Base-by-base conservation (phyloP, 306 rosid genomes). In the Cucumis melo region DNA sequence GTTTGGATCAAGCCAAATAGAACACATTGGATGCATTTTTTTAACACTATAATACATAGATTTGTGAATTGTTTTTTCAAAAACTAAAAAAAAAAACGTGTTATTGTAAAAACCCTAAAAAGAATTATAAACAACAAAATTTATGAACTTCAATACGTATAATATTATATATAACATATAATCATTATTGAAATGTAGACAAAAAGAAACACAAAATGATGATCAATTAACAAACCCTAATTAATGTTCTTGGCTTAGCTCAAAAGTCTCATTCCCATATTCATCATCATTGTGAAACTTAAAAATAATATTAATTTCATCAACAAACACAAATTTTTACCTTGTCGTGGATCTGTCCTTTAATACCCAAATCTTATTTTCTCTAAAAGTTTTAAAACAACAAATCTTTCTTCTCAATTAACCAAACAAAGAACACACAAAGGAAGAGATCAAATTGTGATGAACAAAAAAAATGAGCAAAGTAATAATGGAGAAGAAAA, bases 371-470 rank as follows among this genome's bases (percentile, higher is more conserved):
- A 67, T n/a, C 36, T 64, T 61, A 19, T 61, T 32, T 61, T 61
- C 67, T 61, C 42, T 42, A 27, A 61, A 61, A 63, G 2, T 12
- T 39, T 17, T 14, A 8, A 13, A 20, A n/a, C 51, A 66, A 66
- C 16, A 46, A 19, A 54, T 38, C 73, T n/a, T 42, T 50, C 20
- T 27, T 21, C 29, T 42, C 53, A 39, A 27, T 44, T 57, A 70
- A 70, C 75, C 75, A 27, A 42, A 70, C 23, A 42, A 66, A 66
- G 29, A 66, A 66, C 14, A 20, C 53, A 67, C 57, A 46, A 51
- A 56, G 76, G 50, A 24, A 76, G 82, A 82, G 80, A 84, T 71
- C 84, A 78, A 86, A 89, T 87, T 88, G 84, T 88, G 85, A 89
- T 87, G 84, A 81, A 79, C 64, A 20, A 20, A 55, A 75, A 75